Evolutionary conservation across 208 protist genomes (phyloP), one percentile per base, ranked within the genome.

Genomic region (Acanthamoeba healyi): DNA sequence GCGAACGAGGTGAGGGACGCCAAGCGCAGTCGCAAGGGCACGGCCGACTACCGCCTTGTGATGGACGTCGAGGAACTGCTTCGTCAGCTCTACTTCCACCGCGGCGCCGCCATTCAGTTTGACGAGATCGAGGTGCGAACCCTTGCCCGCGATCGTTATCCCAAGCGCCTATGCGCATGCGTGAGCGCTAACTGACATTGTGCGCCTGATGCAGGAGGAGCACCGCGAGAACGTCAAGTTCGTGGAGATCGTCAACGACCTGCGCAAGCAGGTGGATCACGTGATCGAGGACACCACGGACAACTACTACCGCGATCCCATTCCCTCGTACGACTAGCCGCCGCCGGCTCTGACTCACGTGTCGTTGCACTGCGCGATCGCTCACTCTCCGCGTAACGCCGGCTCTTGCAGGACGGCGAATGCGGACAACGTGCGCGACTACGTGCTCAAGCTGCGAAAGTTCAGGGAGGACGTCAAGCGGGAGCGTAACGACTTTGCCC

Each of bases 141-240:
- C 22, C 49, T 7, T 56, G 12, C 22, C 49, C 12, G 49, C 14
- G 49, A 7, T 17, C 3, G 12, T 1, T 56, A 49, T n/a, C n/a
- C n/a, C n/a, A n/a, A n/a, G n/a, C n/a, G n/a, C n/a, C n/a, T n/a
- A n/a, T n/a, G n/a, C n/a, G n/a, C 58, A 32, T 24, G 58, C 58
- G 6, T 29, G 24, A 15, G 10, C 15, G 10, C 26, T 65, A 26
- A 5, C 2, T 65, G 26, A 0, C n/a, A 7, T 65, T 65, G 58
- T 74, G 34, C 0, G 5, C 9, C 6, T 74, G 34, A 7, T 42
- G 34, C n/a, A 86, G 77, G 86, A 92, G 49, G 86, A 92, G 86
- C 63, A 92, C 86, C 81, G 63, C 24, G 86, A 92, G n/a, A 92
- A 92, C 61, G 63, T 92, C 58, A 38, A 74, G 26, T 92, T 92